Evolutionary conservation across 2,329 filamentous ascomycete species (phyloP), one percentile per base, ranked within the genome.

Genomic region (Amauroascus niger): DNA sequence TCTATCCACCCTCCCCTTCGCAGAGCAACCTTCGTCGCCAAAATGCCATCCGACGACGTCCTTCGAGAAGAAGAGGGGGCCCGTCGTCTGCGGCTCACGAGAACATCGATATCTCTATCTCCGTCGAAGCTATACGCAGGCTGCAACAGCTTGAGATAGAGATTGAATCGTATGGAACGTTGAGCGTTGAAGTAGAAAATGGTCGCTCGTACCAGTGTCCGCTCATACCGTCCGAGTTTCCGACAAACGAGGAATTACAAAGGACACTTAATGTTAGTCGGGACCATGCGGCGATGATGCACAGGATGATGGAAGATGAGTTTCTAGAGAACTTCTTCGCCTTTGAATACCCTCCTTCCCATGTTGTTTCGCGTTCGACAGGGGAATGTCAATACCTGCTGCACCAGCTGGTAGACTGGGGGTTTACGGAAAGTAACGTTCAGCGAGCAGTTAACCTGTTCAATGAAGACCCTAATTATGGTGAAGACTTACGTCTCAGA

Each of bases 281-380:
- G 41, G 68, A 65, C 28, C 67, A 71, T 57, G 70, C 70, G 18
- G 65, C 68, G 54, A 63, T 68, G 52, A 71, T 71, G 66, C 68
- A 68, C 52, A 65, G 68, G 54, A 69, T 71, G 65, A 71, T 72
- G 67, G 71, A 73, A 54, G 68, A 72, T 49, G 68, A 68, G 0
- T 72, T 73, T 54, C 54, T 73, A 35, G 70, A 72, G 53, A 69
- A 69, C 2, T 73, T 73, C 45, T 61, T 73, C 30, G 67, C 69
- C 1, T 58, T 71, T 33, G 69, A 73, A 46, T 70, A 71, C 30
- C 68, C 66, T 3, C 61, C 70, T 1, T 60, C 62, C 0, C 69
- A 72, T 59, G 64, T 59, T 0, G 57, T 72, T 9, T 61, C 58
- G 1, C 65, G 66, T 7, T 63, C 62, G 1, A 70, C 61, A 14